Evolutionary conservation across 345 rosid genomes (phyloP).

Genomic region (Corchorus olitorius): DNA sequence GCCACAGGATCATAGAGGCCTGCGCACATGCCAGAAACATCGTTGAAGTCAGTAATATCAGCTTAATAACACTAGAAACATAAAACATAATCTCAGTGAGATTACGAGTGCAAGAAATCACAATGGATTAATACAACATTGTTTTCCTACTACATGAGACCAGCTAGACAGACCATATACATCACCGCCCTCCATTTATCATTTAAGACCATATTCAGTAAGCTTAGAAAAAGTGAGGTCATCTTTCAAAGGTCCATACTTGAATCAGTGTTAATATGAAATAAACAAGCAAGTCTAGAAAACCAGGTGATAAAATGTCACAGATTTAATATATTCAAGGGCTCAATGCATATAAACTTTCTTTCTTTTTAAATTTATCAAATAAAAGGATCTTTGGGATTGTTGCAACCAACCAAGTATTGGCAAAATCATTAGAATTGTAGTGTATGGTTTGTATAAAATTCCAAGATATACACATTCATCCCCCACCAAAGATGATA

Average conservation of each 20-base stretch:
- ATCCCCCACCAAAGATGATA: not conserved
- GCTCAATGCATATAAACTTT: too few species aligned
- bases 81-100: not conserved
- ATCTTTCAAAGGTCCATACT: not conserved
- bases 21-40: conserved; percentile 21
- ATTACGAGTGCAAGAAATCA: not conserved
- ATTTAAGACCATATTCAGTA: not conserved
- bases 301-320: too few species aligned
- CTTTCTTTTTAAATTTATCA: too few species aligned
- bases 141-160: not conserved
- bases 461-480: too few species aligned
- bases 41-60: conserved; percentile 3
- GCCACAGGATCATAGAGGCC: conserved; percentile 22
- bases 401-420: too few species aligned
- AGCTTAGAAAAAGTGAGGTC: not conserved
- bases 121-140: not conserved
- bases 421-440: too few species aligned
- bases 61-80: not conserved
- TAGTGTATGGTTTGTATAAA: too few species aligned
- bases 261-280: too few species aligned
- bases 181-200: not conserved
- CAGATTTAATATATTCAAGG: too few species aligned
- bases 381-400: too few species aligned
- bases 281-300: too few species aligned
- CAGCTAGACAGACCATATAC: not conserved